Percentiles rank a stretch among this genome's conserved stretches.
Conservation (phyloP, 2,329 filamentous ascomycete species). For the Exophiala bonariae region DNA sequence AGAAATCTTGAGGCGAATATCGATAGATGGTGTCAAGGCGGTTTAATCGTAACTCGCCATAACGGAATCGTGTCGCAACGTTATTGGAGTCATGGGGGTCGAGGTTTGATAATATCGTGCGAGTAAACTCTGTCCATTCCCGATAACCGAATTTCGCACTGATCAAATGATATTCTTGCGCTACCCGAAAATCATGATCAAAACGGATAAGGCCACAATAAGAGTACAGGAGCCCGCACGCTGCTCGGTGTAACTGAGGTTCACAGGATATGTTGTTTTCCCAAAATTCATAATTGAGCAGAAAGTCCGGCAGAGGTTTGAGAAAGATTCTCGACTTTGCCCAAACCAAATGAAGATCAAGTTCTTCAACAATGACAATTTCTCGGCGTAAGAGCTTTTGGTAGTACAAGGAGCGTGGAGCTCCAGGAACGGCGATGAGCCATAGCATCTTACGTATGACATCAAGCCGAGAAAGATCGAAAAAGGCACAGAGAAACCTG, state of each 20-base stretch:
- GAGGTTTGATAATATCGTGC: background rate
- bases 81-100: conserved; percentile 3
- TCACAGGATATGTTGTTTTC: conserved; percentile 1
- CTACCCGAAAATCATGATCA: conserved; percentile 3
- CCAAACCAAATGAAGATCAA: conserved; percentile 32
- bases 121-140: conserved; percentile 2
- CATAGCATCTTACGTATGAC: conserved; percentile 22
- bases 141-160: background rate
- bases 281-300: conserved; percentile 25
- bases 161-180: conserved; percentile 3
- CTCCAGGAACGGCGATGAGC: conserved; percentile 29
- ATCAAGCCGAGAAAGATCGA: conserved; percentile 3
- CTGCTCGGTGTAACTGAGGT: conserved; percentile 1
- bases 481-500: background rate
- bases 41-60: conserved; percentile 45
- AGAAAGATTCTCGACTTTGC: conserved; percentile 25
- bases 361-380: conserved; percentile 30
- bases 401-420: conserved; percentile 30
- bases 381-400: conserved; percentile 26
- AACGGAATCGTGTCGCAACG: conserved; percentile 42
- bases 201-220: conserved; percentile 4
- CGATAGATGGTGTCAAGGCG: conserved; percentile 41
- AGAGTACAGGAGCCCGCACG: conserved; percentile 2
- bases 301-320: conserved; percentile 31
- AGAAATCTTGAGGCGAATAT: conserved; percentile 3